Evolutionary conservation across 495 filamentous ascomycete species (phyloP), one percentile per base, ranked within the genome.

Genomic region (Daldinia loculata): DNA sequence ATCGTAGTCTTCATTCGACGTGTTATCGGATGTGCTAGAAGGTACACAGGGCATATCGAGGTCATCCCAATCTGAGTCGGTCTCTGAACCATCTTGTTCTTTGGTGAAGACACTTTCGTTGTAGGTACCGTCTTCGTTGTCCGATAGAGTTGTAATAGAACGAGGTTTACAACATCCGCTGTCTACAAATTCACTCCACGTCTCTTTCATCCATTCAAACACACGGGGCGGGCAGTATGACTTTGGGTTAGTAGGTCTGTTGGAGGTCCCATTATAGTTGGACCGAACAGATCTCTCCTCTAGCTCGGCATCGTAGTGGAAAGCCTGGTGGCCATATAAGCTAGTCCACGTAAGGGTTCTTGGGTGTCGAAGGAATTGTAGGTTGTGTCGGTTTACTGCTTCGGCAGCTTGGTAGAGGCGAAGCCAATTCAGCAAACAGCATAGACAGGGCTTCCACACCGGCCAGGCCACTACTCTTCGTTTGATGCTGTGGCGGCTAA

Each of bases 11-110:
- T 66, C 66, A 15, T 4, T 14, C 0, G 26, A 50, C 6, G 29
- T 32, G 6, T 41, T 1, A 19, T 19, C 27, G 11, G 63, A 30
- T 3, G 15, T 36, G 15, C 17, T 61, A n/a, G 26, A 22, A 12
- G 12, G 38, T 6, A n/a, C 22, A 2, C 17, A 59, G 26, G 64
- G 69, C 6, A 67, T 39, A 11, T 61, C 69, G 2, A 67, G 3
- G 30, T 65, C 67, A 27, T 76, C 74, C 71, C 71, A 76, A 15
- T 65, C 73, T 11, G 55, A 70, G 27, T 70, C 60, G 14, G 53
- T 51, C 6, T 64, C 59, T 0, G 30, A 22, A 9, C 26, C 6
- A 4, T 38, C 56, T 0, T 45, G 14, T n/a, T 24, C 58, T 43
- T 22, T 26, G 14, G 56, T 4, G 6, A n/a, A 27, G 9, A 0